Base-by-base conservation (phyloP, 768 basidiomycete species). In the Boletales sp. region DNA sequence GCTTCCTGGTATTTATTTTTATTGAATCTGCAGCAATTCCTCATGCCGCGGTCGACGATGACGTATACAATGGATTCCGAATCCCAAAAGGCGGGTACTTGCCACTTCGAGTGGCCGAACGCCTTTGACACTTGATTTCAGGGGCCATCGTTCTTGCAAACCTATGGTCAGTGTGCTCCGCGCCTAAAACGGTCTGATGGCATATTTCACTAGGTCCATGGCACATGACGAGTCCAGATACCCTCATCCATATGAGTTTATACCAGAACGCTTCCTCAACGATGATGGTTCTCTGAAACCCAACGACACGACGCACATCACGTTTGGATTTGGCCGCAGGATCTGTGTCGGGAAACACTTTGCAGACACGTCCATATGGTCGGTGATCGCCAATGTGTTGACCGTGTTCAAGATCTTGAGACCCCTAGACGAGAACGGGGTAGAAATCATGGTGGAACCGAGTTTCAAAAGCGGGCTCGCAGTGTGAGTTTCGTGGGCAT, bases 61-160 rank as follows among this genome's bases (percentile, higher is more conserved):
- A 75, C 38, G 51, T 66, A 10, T 76, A 74, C 50, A 59, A 64
- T 31, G 70, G 73, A 11, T 76, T 76, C 48, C 61, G 74, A 6
- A 83, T 83, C 44, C 81, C 81, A 7, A 71, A 72, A 49, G 52
- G 52, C 35, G n/a, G 39, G 35, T 30, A 8, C 7, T 25, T 25
- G 21, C 21, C 5, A 25, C 21, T 25, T 25, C 12, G 5, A 25
- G 28, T 3, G 2, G 8, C 44, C 4, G 4, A 7, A 25, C 21
- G 14, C 5, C 34, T 18, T 18, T 6, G 13, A 25, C 21, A 25
- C 21, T 25, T 38, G 10, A 30, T 37, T 4, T 17, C 7, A 51
- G 50, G 44, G 25, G 32, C 31, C n/a, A 38, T 41, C 15, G 33
- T 50, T 18, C 30, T 50, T 9, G 19, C 39, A 3, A 50, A 50